Evolutionary conservation across 805 yeast species (phyloP).

Genomic region (Metschnikowia kofuensis): DNA sequence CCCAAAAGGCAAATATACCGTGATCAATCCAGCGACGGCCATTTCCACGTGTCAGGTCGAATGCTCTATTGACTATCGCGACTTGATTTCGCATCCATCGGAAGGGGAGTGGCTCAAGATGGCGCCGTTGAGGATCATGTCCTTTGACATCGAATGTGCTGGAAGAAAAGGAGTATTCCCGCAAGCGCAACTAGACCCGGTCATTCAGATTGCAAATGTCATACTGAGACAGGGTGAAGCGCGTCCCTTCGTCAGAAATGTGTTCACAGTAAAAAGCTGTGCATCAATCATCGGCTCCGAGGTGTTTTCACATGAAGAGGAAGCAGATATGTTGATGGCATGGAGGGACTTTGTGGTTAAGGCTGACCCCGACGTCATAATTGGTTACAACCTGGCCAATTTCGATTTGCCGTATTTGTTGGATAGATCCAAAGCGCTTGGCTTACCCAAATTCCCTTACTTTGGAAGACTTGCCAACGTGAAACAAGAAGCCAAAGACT

Average conservation of each 20-base stretch:
- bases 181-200: slow-evolving; percentile 89
- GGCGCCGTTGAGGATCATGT: slow-evolving; percentile 90
- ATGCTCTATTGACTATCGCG: slow-evolving; percentile 62
- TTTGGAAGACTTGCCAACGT: slow-evolving; percentile 73
- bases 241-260: slow-evolving; percentile 91
- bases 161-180: slow-evolving; percentile 97
- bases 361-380: slow-evolving; percentile 92
- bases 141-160: slow-evolving; percentile 98
- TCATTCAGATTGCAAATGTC: slow-evolving; percentile 95
- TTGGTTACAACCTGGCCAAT: slow-evolving; percentile 93
- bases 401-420: slow-evolving; percentile 92
- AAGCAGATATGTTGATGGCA: slow-evolving; percentile 73
- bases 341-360: slow-evolving; percentile 86
- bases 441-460: slow-evolving; percentile 68
- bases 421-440: slow-evolving; percentile 78
- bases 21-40: slow-evolving; percentile 41
- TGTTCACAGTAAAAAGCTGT: slow-evolving; percentile 89
- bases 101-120: slow-evolving; percentile 92
- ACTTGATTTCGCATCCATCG: slow-evolving; percentile 74
- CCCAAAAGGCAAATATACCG: slow-evolving; percentile 66
- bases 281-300: slow-evolving; percentile 93
- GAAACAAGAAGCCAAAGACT: slow-evolving; percentile 75
- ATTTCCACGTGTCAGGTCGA: slow-evolving; percentile 84
- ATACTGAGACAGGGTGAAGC: slow-evolving; percentile 78
- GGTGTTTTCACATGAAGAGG: slow-evolving; percentile 70